Evolutionary conservation across 768 basidiomycete genomes (phyloP).

Genomic region (Collybia sordida): DNA sequence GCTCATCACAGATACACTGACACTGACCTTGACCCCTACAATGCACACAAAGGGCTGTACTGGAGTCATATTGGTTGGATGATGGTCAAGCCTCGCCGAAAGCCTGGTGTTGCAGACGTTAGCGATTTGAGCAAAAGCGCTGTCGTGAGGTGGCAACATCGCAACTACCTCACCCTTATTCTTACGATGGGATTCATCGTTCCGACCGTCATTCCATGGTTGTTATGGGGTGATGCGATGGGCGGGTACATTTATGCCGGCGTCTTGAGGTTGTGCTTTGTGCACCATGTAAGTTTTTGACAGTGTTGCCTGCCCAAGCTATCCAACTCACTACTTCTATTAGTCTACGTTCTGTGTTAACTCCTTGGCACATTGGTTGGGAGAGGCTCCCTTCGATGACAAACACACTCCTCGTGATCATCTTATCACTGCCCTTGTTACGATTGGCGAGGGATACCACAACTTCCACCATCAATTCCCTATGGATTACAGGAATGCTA

Average conservation of each 20-base stretch:
- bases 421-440: conserved; percentile 83
- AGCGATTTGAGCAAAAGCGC: conserved; percentile 80
- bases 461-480: conserved; percentile 98
- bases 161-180: conserved; percentile 71
- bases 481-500: conserved; percentile 96
- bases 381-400: conserved; percentile 91
- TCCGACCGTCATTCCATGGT: conserved; percentile 76
- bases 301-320: conserved; percentile 1
- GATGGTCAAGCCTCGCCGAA: conserved; percentile 86
- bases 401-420: conserved; percentile 93
- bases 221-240: conserved; percentile 81
- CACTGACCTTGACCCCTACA: conserved; percentile 95
- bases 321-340: conserved; percentile 7
- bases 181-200: conserved; percentile 68
- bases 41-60: conserved; percentile 84
- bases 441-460: conserved; percentile 96
- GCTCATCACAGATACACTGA: conserved; percentile 98
- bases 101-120: conserved; percentile 88
- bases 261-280: conserved; percentile 75
- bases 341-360: conserved; percentile 97
- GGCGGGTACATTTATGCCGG: conserved; percentile 90
- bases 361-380: conserved; percentile 95
- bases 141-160: conserved; percentile 87
- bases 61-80: conserved; percentile 94
- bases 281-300: conserved; percentile 72